phyloP scores from a whole-genome alignment of 148 eudicot genomes.

The Rhododendron williamsianum region DNA sequence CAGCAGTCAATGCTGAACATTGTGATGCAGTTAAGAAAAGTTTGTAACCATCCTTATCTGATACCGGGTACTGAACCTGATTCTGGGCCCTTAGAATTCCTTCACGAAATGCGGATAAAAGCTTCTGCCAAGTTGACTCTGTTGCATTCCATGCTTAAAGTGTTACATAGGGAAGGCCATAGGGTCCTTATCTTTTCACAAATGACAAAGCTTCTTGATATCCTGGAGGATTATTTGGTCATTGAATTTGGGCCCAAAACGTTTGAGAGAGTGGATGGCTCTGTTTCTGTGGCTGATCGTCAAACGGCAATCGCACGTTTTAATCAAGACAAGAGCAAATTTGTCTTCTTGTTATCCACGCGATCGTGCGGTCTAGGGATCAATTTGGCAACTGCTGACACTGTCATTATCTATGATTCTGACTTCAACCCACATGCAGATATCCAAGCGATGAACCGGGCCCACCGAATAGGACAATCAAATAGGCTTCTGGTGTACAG shows the following conservation, averaged over 20 bases:
- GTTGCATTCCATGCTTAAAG: slow-evolving; percentile 92
- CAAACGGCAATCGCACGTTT: slow-evolving; percentile 94
- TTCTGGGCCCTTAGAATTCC: slow-evolving; percentile 84
- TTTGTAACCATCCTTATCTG: slow-evolving; percentile 97
- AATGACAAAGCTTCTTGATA: slow-evolving; percentile 96
- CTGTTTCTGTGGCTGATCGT: slow-evolving; percentile 89
- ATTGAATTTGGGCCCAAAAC: slow-evolving; percentile 90
- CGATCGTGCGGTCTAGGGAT: slow-evolving; percentile 98
- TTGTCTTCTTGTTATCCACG: slow-evolving; percentile 87
- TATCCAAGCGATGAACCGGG: slow-evolving; percentile 99
- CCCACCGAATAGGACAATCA: slow-evolving; percentile 96
- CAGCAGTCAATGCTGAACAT: slow-evolving; percentile 97
- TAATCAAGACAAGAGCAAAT: slow-evolving; percentile 90
- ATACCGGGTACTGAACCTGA: slow-evolving; percentile 99
- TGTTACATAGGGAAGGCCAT: slow-evolving; percentile 75
- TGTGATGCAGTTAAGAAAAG: slow-evolving; percentile 95
- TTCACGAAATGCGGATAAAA: slow-evolving; percentile 97
- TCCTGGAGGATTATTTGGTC: slow-evolving; percentile 86
- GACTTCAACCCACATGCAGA: slow-evolving; percentile 99
- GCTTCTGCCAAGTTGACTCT: slow-evolving; percentile 95
- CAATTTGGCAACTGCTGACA: slow-evolving; percentile 97
- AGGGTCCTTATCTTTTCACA: slow-evolving; percentile 95
- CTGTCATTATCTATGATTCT: slow-evolving; percentile 94
- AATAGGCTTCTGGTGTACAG: slow-evolving; percentile 88
- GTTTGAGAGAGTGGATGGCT: slow-evolving; percentile 98